phyloP scores from a whole-genome alignment of 148 eudicot species.

The Camellia sinensis region DNA sequence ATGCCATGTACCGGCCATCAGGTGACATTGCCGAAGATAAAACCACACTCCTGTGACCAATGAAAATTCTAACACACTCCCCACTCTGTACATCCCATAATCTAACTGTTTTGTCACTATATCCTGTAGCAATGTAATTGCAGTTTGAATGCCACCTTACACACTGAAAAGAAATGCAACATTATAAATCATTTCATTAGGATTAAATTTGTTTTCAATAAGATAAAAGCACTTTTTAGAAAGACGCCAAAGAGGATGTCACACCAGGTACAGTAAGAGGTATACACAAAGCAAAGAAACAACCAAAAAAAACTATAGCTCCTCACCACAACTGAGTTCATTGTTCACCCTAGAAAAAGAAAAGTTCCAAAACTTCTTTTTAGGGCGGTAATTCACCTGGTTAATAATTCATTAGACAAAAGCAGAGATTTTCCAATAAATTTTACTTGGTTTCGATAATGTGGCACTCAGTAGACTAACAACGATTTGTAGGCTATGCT shows the following conservation, averaged over 20 bases:
- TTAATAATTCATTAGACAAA: neutral
- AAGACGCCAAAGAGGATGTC: neutral
- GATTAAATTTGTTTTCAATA: neutral
- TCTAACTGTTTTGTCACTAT: slow-evolving; percentile 96
- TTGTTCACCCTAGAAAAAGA: neutral
- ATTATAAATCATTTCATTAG: neutral
- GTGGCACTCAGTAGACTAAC: neutral
- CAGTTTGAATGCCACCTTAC: slow-evolving; percentile 98
- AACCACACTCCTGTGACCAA: slow-evolving; percentile 92
- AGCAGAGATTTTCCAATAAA: neutral
- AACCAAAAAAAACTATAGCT: neutral
- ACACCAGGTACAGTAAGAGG: neutral
- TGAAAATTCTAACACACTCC: slow-evolving; percentile 87
- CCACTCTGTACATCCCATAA: slow-evolving; percentile 96
- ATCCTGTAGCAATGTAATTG: slow-evolving; percentile 99
- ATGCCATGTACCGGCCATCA: slow-evolving; percentile 97
- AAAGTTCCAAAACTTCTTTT: neutral
- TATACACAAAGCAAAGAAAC: neutral
- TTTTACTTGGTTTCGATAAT: neutral
- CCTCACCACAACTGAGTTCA: neutral
- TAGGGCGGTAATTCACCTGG: neutral
- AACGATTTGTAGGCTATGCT: neutral
- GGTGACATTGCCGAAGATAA: slow-evolving; percentile 96
- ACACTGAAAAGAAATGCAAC: slow-evolving; percentile 49
- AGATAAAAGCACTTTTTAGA: neutral